Evolutionary conservation across 805 yeast genomes (phyloP).

Genomic region (Ogataea glucozyma): DNA sequence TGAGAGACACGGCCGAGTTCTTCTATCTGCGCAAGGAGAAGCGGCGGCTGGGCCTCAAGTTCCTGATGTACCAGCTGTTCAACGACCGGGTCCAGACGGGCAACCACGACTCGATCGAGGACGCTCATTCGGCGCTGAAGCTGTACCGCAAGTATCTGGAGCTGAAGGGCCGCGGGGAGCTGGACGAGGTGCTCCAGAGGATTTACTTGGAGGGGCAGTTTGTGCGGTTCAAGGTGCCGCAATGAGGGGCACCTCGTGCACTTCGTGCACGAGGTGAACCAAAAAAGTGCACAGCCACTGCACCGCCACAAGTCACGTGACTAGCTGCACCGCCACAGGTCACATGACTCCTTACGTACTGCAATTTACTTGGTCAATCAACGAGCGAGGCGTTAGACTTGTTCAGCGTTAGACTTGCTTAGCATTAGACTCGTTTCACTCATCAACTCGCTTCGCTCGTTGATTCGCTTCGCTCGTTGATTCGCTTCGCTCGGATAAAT

Average conservation of each 20-base stretch:
- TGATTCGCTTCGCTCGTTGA: too few species aligned
- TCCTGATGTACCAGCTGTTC: constrained; percentile 77
- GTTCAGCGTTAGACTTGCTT: too few species aligned
- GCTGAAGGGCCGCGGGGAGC: constrained; percentile 54
- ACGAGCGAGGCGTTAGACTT: too few species aligned
- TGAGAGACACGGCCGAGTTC: constrained; percentile 83
- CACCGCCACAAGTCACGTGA: too few species aligned
- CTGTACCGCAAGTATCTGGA: constrained; percentile 73
- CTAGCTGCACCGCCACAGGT: too few species aligned
- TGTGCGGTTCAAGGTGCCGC: constrained; percentile 53
- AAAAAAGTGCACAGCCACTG: too few species aligned
- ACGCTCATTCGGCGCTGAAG: constrained; percentile 82
- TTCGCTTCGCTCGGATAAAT: too few species aligned
- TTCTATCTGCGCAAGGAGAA: constrained; percentile 74
- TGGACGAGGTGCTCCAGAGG: constrained; percentile 61
- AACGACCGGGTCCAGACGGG: constrained; percentile 81
- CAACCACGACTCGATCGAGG: constrained; percentile 97
- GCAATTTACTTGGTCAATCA: too few species aligned
- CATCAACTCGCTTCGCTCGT: too few species aligned
- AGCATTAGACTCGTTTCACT: too few species aligned
- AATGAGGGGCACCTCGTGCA: neutral
- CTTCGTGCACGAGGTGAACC: too few species aligned
- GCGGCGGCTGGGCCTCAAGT: constrained; percentile 80
- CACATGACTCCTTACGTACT: too few species aligned
- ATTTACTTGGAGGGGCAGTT: constrained; percentile 72